These are phyloP conservation scores for Scenedesmus sp. DNA, from an alignment of 163 green algal species.

Conservation along the genomic window DNA sequence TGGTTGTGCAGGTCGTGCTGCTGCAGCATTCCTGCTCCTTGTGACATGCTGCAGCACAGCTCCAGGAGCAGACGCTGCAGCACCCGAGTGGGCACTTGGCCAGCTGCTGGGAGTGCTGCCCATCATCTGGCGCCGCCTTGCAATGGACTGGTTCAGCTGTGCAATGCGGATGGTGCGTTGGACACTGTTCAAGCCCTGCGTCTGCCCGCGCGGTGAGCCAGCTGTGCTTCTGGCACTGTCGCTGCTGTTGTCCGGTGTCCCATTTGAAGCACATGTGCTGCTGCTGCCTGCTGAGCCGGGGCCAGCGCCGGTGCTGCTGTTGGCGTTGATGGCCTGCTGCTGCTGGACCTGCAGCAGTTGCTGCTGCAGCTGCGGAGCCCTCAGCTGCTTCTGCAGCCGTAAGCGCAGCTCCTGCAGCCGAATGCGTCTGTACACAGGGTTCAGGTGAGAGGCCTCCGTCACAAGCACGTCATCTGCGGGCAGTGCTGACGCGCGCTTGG, in stretches of 20 bases:
- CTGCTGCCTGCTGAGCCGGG: slow-evolving; percentile 15
- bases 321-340: slow-evolving; percentile 20
- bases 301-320: slow-evolving; percentile 16
- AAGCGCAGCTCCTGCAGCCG: slow-evolving; percentile 34
- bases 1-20: neutral
- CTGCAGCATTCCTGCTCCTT: neutral
- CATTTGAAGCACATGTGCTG: neutral
- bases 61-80: neutral
- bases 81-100: neutral
- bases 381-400: slow-evolving; percentile 25
- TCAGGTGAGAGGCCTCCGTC: neutral
- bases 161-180: slow-evolving; percentile 22
- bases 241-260: neutral
- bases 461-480: slow-evolving; percentile 30
- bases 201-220: neutral
- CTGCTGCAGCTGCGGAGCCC: slow-evolving; percentile 36
- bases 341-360: neutral
- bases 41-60: neutral
- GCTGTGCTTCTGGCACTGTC: neutral
- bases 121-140: neutral
- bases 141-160: slow-evolving; percentile 9
- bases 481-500: neutral
- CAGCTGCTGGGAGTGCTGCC: neutral
- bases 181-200: slow-evolving; percentile 15
- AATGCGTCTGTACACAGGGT: slow-evolving; percentile 39